A percentile compares a stretch with the other conserved stretches of the same genome.
phyloP scores from a whole-genome alignment of 495 filamentous ascomycete genomes.

The Neurospora tetraspora region DNA sequence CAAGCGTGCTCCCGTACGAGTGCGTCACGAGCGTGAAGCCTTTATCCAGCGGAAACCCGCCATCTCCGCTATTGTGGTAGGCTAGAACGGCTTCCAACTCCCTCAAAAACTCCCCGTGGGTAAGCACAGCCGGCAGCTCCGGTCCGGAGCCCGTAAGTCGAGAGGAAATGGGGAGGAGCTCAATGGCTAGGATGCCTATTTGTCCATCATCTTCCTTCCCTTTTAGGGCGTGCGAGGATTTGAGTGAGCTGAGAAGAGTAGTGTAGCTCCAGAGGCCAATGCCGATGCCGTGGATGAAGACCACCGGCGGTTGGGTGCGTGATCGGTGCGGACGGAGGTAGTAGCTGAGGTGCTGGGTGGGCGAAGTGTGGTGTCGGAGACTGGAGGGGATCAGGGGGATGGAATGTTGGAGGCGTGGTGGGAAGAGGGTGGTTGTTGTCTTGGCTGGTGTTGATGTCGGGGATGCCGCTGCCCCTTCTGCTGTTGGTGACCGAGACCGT shows the following conservation, averaged over 20 bases:
- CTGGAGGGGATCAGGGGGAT: slow-evolving; percentile 17
- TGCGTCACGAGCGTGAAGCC: slow-evolving; percentile 46
- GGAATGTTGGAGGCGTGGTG: slow-evolving; percentile 40
- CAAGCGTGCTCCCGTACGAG: slow-evolving; percentile 53
- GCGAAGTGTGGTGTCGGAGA: slow-evolving; percentile 26
- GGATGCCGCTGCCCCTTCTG: background rate
- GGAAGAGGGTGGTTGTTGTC: slow-evolving; percentile 40
- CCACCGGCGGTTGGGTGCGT: slow-evolving; percentile 39
- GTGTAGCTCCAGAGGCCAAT: slow-evolving; percentile 56
- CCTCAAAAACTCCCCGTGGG: slow-evolving; percentile 34
- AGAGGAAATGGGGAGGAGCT: slow-evolving; percentile 53
- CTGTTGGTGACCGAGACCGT: background rate
- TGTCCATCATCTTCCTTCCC: slow-evolving; percentile 24
- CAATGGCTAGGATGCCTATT: slow-evolving; percentile 54
- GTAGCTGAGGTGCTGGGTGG: slow-evolving; percentile 42
- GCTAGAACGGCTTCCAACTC: slow-evolving; percentile 44
- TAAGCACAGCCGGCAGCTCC: slow-evolving; percentile 23
- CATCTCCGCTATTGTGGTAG: slow-evolving; percentile 26
- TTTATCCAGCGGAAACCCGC: slow-evolving; percentile 20
- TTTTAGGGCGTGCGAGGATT: slow-evolving; percentile 12
- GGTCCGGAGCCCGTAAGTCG: slow-evolving; percentile 36
- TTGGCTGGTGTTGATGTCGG: background rate
- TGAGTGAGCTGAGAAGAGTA: slow-evolving; percentile 43
- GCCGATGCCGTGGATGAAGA: slow-evolving; percentile 65
- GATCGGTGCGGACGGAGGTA: slow-evolving; percentile 56